phyloP scores from a whole-genome alignment of 495 filamentous ascomycete genomes.

The Daldinia childiae region DNA sequence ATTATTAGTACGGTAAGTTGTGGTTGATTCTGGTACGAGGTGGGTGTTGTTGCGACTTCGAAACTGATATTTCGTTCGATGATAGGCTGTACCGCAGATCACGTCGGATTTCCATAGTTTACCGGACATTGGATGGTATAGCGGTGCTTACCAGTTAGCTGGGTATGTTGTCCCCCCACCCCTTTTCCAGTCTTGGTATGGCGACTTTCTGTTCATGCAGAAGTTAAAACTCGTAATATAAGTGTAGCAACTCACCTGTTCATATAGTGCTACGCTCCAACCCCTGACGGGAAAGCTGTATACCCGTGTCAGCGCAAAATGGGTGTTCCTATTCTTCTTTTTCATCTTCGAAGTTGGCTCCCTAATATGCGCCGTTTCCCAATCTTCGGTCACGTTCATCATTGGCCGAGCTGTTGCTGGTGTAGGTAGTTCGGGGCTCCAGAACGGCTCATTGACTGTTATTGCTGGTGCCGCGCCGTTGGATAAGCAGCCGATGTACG shows the following conservation, averaged over 20 bases:
- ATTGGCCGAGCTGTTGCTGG: conserved; percentile 65
- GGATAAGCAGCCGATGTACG: conserved; percentile 54
- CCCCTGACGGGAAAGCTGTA: conserved; percentile 64
- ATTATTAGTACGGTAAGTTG: conserved; percentile 59
- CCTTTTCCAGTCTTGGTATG: neutral
- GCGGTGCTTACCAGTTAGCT: conserved; percentile 48
- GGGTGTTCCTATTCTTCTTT: conserved; percentile 57
- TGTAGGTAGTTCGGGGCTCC: conserved; percentile 57
- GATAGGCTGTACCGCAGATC: conserved; percentile 51
- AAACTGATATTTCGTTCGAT: conserved; percentile 12
- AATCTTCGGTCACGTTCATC: conserved; percentile 62
- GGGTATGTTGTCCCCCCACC: conserved; percentile 43
- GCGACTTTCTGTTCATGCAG: neutral
- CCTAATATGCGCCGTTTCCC: conserved; percentile 61
- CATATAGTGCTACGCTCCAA: conserved; percentile 52
- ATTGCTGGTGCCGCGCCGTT: conserved; percentile 57
- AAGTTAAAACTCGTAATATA: neutral
- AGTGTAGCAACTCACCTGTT: conserved; percentile 22
- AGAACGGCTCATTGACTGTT: conserved; percentile 64
- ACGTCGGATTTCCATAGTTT: conserved; percentile 57
- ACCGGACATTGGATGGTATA: conserved; percentile 64
- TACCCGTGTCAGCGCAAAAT: conserved; percentile 56
- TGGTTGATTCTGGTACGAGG: conserved; percentile 12
- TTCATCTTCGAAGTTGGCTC: conserved; percentile 63
- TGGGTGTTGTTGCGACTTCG: conserved; percentile 5